phyloP scores from a whole-genome alignment of 2,329 filamentous ascomycete species.

The Monosporascus sp. region DNA sequence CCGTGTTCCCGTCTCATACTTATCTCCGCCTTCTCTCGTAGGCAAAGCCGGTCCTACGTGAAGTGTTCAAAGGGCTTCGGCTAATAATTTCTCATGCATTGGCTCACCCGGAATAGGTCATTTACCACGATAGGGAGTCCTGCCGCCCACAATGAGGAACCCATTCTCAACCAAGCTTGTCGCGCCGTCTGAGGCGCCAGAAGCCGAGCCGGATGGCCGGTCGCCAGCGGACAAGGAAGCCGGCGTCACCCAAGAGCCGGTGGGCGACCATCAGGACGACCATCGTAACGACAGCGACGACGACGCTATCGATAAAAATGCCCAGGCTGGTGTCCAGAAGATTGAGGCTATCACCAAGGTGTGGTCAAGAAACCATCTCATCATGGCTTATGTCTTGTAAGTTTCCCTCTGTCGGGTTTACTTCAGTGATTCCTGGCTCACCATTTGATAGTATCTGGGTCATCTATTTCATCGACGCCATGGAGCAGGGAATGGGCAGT shows the following conservation, averaged over 20 bases:
- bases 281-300: constrained; percentile 20
- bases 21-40: no score
- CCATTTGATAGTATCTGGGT: constrained; percentile 35
- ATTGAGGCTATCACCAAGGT: constrained; percentile 43
- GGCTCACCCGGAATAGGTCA: no score
- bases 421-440: constrained; percentile 4
- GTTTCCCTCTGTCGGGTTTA: constrained; percentile 10
- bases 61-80: no score
- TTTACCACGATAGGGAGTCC: no score
- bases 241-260: constrained; percentile 13
- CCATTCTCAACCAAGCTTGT: constrained; percentile 4
- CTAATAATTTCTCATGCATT: neutral
- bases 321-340: constrained; percentile 41
- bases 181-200: constrained; percentile 18
- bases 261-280: no score
- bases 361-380: constrained; percentile 35
- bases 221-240: constrained; percentile 17
- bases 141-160: constrained; percentile 16
- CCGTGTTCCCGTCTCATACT: no score
- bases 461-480: constrained; percentile 39
- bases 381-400: constrained; percentile 39
- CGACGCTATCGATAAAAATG: constrained; percentile 27
- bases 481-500: constrained; percentile 33
- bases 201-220: constrained; percentile 15
- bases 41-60: no score